These are phyloP conservation scores for Trichoderma atrobrunneum DNA, from an alignment of 2,329 filamentous ascomycete species.

Conservation along the genomic window DNA sequence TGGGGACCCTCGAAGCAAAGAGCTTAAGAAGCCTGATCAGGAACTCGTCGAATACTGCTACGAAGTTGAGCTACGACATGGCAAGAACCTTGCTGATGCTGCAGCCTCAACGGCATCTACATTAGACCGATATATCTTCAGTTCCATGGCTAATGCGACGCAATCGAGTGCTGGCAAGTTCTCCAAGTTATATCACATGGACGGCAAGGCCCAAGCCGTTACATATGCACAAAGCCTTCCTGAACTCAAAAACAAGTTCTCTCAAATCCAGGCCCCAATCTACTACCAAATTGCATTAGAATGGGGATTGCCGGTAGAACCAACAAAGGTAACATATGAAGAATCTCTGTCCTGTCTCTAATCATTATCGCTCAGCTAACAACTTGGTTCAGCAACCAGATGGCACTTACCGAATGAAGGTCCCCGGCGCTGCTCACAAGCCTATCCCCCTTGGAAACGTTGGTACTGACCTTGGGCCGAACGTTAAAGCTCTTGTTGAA, in stretches of 20 bases:
- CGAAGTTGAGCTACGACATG: not conserved
- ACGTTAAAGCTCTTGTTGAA: not conserved
- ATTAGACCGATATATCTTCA: not conserved
- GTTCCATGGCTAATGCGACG: not conserved
- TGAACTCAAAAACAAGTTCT: not conserved
- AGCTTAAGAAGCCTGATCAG: not conserved
- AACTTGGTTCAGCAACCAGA: not conserved
- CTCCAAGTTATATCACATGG: not conserved
- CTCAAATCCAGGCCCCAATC: not conserved
- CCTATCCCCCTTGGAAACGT: not conserved
- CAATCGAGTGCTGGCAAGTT: not conserved
- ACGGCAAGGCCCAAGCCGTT: not conserved
- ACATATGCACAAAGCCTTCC: not conserved
- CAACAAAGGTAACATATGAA: not conserved
- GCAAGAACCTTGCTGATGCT: not conserved
- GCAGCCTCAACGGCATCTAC: not conserved
- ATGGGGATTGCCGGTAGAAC: not conserved
- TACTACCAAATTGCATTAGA: not conserved
- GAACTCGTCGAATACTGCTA: not conserved
- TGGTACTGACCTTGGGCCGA: not conserved
- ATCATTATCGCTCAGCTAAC: not conserved
- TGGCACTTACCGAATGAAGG: not conserved
- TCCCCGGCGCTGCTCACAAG: not conserved
- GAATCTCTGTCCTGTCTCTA: not conserved
- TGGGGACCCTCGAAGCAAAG: not conserved